phyloP scores from a whole-genome alignment of 352 stramenopile species.

The Phytophthora megakarya region DNA sequence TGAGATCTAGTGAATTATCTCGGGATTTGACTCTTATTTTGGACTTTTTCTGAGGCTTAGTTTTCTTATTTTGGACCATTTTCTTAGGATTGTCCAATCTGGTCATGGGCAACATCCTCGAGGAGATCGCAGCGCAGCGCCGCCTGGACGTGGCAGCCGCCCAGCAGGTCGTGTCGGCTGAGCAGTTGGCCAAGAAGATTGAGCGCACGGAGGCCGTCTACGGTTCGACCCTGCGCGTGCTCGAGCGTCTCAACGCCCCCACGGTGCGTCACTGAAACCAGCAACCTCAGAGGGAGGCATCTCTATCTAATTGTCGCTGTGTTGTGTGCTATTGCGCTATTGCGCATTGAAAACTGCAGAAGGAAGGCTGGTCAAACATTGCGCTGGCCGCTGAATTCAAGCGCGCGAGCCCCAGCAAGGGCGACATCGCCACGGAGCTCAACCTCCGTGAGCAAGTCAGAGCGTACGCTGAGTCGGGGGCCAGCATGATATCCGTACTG shows the following conservation, averaged over 20 bases:
- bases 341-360: constrained; percentile 36
- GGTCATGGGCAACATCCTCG: constrained; percentile 75
- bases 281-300: background rate
- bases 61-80: too few species aligned
- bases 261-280: constrained; percentile 37
- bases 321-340: constrained; percentile 9
- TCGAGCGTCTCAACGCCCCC: constrained; percentile 84
- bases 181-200: constrained; percentile 77
- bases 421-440: constrained; percentile 91
- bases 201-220: constrained; percentile 73
- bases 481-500: constrained; percentile 96
- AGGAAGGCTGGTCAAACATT: constrained; percentile 72
- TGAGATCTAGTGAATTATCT: too few species aligned
- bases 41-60: too few species aligned
- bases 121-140: constrained; percentile 80
- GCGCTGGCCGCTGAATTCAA: constrained; percentile 99
- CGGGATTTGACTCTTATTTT: too few species aligned
- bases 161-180: constrained; percentile 46
- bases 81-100: too few species aligned
- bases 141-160: constrained; percentile 67
- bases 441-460: constrained; percentile 88
- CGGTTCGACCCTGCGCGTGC: constrained; percentile 88
- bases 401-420: constrained; percentile 96
- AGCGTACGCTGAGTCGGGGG: constrained; percentile 92
- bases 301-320: constrained; percentile 3